Base-by-base conservation (phyloP, 2,329 filamentous ascomycete species). In the Pseudocercospora pini-densiflorae region DNA sequence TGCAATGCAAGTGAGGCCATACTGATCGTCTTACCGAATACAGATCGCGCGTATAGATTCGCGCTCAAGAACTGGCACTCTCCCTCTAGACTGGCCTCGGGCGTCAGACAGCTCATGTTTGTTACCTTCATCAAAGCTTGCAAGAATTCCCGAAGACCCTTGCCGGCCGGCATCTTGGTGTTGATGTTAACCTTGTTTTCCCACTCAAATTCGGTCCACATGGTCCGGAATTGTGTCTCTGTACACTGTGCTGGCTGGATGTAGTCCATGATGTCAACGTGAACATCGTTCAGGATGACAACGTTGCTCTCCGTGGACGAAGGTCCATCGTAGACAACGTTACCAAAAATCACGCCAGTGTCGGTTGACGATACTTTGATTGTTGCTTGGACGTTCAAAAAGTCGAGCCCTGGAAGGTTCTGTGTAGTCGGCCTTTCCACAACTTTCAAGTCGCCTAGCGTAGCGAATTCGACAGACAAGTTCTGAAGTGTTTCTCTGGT, bases 161-260 rank as follows among this genome's bases (percentile, higher is more conserved):
- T 97, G 72, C 92, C 93, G n/a, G 72, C 68, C 21, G 73, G 73
- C 75, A 79, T 75, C 85, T 97, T 98, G 70, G 92, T 96, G 82
- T 97, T 97, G 83, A 99, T 98, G 83, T 99, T 99, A 80, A 99
- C 94, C 87, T 99, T 99, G 84, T 99, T 99, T 85, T 99, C 95
- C 95, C 95, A 99, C 79, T 99, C 95, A 73, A 99, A 99, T 78
- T 99, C 95, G 43, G 95, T 99, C 95, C 95, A 99, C 95, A 99
- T 99, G n/a, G 93, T 97, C 67, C 95, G 89, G 89, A 99, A 99
- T 77, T 98, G 93, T 10, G 94, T 97, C 84, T 99, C 95, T 4
- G 93, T 95, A 85, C 95, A 99, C 16, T 93, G 90, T 6, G 94
- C 94, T 1, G 95, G 95, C 78, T 98, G 94, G 76, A 99, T 99